A percentile compares a stretch with the other conserved stretches of the same genome.
Conservation (phyloP, 208 protist species). For the Trypanosoma theileri region DNA sequence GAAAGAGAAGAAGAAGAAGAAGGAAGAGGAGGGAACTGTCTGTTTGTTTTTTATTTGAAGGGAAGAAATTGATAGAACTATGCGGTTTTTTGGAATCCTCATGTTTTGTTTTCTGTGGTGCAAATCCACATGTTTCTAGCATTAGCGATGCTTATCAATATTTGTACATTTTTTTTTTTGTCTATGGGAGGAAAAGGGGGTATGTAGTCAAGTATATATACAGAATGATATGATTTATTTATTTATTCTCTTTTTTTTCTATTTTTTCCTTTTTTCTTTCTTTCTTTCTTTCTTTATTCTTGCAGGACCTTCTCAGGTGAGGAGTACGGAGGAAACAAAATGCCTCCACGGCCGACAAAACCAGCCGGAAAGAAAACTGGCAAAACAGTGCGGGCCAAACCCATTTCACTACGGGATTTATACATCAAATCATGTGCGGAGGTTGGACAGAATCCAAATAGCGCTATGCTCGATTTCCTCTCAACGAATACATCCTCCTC, state of each 20-base stretch:
- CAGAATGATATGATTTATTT: background rate
- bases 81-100: too few species aligned
- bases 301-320: background rate
- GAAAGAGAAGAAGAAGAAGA: conserved; percentile 7
- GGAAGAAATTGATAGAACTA: too few species aligned
- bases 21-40: background rate
- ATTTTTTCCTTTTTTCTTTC: conserved; percentile 6
- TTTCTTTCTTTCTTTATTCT: conserved; percentile 22
- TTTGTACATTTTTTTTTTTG: background rate
- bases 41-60: background rate
- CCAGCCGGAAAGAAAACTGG: conserved; percentile 26
- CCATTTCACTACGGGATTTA: conserved; percentile 54
- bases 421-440: conserved; percentile 81
- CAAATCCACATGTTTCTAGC: too few species aligned
- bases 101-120: too few species aligned
- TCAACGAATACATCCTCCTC: conserved; percentile 46
- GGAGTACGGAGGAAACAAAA: conserved; percentile 1
- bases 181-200: too few species aligned
- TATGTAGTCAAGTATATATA: too few species aligned
- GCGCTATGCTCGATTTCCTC: conserved; percentile 57
- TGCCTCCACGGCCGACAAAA: conserved; percentile 25
- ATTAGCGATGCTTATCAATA: background rate
- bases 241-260: background rate
- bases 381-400: conserved; percentile 23
- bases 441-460: conserved; percentile 71